Conservation (phyloP, 164 flowering plant species). For the Saururus chinensis region DNA sequence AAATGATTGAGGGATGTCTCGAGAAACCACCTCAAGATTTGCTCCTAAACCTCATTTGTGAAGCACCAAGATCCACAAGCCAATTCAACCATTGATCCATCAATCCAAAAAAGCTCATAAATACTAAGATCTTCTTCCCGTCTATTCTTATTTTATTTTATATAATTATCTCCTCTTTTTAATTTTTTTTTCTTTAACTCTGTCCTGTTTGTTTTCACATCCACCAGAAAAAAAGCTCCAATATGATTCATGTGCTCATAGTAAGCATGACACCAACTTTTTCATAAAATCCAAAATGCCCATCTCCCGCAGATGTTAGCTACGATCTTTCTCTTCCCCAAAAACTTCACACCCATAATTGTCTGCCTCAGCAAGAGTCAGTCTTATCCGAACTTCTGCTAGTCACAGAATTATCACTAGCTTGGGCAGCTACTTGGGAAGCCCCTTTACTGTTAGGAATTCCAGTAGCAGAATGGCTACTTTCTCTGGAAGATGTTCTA, state of each 20-base stretch:
- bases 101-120: slow-evolving; percentile 7
- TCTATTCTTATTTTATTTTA: neutral
- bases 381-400: slow-evolving; percentile 4
- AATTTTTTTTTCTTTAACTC: slow-evolving; percentile 3
- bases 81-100: slow-evolving; percentile 27
- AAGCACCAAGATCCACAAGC: slow-evolving; percentile 13
- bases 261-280: neutral
- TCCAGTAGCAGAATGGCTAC: slow-evolving; percentile 9
- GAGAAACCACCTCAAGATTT: slow-evolving; percentile 17
- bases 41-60: slow-evolving; percentile 2
- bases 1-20: slow-evolving; percentile 2
- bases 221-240: neutral
- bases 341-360: neutral
- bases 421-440: slow-evolving; percentile 4
- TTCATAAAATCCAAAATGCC: slow-evolving; percentile 5
- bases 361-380: slow-evolving; percentile 9
- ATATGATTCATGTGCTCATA: neutral
- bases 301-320: neutral
- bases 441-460: slow-evolving; percentile 17
- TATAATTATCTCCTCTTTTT: slow-evolving; percentile 5
- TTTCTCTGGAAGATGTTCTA: slow-evolving; percentile 16
- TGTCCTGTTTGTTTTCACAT: slow-evolving; percentile 2
- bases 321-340: neutral
- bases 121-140: slow-evolving; percentile 6
- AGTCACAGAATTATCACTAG: slow-evolving; percentile 7